Base-by-base conservation (phyloP, 345 rosid species). In the Populus deltoides region DNA sequence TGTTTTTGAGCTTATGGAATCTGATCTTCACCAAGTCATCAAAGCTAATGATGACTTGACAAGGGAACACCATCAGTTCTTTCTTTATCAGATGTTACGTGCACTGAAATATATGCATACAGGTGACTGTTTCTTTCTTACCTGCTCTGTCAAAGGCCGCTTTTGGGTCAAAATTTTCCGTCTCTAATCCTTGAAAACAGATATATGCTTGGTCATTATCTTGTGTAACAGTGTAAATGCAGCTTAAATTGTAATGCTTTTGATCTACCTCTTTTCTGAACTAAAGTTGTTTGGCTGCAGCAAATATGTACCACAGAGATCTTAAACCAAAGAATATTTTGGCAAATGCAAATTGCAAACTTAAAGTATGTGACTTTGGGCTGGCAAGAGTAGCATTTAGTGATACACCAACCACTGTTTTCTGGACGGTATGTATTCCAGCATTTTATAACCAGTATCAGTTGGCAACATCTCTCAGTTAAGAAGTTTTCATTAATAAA, bases 1-100 rank as follows among this genome's bases (percentile, higher is more conserved):
- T 47, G 97, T 95, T 76, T 97, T 97, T 87, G 98, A 97, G 93
- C 97, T 97, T 53, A 94, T 97, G 98, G 98, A 96, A 83, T 97
- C 99, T n/a, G 99, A 97, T 80, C 94, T 96, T 76, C 99, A 96
- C 73, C 98, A 96, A 81, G 99, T 96, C 77, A 94, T 96, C 79
- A 94, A 94, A 89, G 97, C 98, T 73, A 97, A 97, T 79, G 97
- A 94, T 81, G 99, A 97, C 61, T 88, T 97, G 89, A 97, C 98
- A 2, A 86, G 85, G n/a, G 99, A 97, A 71, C 99, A 97, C 80
- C 99, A 90, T 70, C 99, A 94, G 73, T 97, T 97, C 81, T 97
- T 97, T 75, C 98, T 97, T 79, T 97, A 94, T 82, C 99, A 94
- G 82, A 92, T 97, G 99, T 89, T 97, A 24, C 97, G 99, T 3